phyloP scores from a whole-genome alignment of 2,329 filamentous ascomycete genomes.

The Hymenoscyphus albidus region DNA sequence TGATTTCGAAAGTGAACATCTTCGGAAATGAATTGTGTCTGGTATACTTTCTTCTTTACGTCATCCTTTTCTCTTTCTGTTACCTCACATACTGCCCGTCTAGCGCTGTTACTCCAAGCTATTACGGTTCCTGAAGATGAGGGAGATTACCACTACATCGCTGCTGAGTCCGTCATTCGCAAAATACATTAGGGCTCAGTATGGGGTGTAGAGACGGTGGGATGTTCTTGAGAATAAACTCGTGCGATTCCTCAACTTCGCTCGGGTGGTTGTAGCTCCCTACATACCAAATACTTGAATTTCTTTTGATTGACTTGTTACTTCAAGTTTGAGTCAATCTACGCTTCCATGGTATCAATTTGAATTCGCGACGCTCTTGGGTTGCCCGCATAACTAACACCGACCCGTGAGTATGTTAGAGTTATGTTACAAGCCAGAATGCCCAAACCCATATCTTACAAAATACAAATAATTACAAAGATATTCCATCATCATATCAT shows the following conservation, averaged over 20 bases:
- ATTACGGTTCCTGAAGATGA: constrained; percentile 55
- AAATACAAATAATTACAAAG: constrained; percentile 9
- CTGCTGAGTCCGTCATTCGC: constrained; percentile 49
- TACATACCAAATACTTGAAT: constrained; percentile 27
- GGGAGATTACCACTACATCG: constrained; percentile 56
- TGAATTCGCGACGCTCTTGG: background rate
- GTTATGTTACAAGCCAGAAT: constrained; percentile 6
- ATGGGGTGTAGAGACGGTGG: constrained; percentile 55
- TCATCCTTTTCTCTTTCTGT: constrained; percentile 17
- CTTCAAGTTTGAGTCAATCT: background rate
- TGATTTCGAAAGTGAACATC: background rate
- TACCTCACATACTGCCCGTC: constrained; percentile 63
- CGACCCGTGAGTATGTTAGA: background rate
- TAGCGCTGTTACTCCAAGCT: constrained; percentile 46
- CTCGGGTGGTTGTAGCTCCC: constrained; percentile 38
- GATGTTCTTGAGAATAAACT: constrained; percentile 49
- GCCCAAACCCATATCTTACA: background rate
- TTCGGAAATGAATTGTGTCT: background rate
- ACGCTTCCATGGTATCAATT: background rate
- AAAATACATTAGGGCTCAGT: constrained; percentile 46
- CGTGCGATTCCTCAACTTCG: constrained; percentile 38
- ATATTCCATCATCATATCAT: constrained; percentile 18
- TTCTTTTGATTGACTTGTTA: background rate
- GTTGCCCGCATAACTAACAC: background rate
- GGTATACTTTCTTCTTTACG: constrained; percentile 15